These are phyloP conservation scores for Asterella californica DNA, from an alignment of 225 moss, liverwort and hornwort species.

Conservation along the genomic window DNA sequence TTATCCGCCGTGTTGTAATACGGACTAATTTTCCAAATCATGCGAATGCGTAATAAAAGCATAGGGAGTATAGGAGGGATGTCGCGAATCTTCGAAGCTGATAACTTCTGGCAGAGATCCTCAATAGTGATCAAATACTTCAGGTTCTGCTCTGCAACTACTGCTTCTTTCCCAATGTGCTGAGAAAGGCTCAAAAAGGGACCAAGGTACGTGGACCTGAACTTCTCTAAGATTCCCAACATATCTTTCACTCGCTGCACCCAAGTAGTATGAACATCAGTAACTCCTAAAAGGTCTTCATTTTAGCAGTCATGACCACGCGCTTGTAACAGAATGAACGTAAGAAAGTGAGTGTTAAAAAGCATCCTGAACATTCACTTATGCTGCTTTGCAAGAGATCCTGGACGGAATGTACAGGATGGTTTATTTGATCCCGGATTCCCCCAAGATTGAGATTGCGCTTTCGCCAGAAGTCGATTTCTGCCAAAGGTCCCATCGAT, in stretches of 20 bases:
- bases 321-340: not conserved
- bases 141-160: slow-evolving; percentile 62
- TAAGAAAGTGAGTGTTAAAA: not conserved
- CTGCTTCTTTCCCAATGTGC: slow-evolving; percentile 61
- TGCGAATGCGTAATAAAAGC: slow-evolving; percentile 55
- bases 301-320: not conserved
- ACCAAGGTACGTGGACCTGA: slow-evolving; percentile 58
- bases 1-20: slow-evolving; percentile 66
- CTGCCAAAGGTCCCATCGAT: slow-evolving; percentile 55
- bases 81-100: slow-evolving; percentile 56
- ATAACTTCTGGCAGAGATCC: slow-evolving; percentile 48
- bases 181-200: slow-evolving; percentile 55
- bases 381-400: not conserved
- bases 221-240: slow-evolving; percentile 54
- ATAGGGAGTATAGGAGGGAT: slow-evolving; percentile 51
- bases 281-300: not conserved
- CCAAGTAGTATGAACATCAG: not conserved
- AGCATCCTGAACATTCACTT: not conserved
- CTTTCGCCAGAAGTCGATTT: slow-evolving; percentile 68
- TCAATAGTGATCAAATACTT: slow-evolving; percentile 54
- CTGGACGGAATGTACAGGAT: slow-evolving; percentile 31
- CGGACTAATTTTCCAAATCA: slow-evolving; percentile 82
- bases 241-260: slow-evolving; percentile 48
- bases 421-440: slow-evolving; percentile 58
- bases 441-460: slow-evolving; percentile 63